phyloP scores from a whole-genome alignment of 73 alveolate genomes.

The Paraurostyla sp. region DNA sequence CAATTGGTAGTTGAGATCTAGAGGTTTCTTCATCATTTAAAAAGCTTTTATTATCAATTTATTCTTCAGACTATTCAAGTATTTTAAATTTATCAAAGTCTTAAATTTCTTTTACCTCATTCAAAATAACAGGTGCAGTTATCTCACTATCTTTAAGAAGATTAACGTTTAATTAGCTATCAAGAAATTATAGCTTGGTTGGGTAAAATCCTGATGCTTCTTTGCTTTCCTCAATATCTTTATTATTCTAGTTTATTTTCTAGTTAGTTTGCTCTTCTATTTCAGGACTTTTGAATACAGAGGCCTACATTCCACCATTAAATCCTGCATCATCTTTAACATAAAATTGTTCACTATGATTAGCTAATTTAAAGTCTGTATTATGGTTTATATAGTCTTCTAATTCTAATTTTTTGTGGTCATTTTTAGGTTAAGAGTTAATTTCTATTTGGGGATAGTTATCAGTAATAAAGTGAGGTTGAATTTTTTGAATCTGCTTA shows the following conservation, averaged over 20 bases:
- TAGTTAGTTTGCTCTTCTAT: neutral
- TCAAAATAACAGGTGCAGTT: constrained; percentile 11
- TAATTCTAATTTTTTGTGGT: neutral
- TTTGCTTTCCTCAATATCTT: neutral
- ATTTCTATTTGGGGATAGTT: too few relatives aligned
- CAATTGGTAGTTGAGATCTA: constrained; percentile 16
- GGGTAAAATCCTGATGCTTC: neutral
- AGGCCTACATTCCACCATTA: neutral
- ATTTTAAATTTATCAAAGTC: neutral
- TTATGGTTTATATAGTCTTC: neutral
- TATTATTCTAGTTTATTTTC: neutral
- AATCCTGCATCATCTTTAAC: neutral
- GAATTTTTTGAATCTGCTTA: neutral
- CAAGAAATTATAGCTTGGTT: neutral
- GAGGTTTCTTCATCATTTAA: constrained; percentile 1
- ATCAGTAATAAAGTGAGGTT: too few relatives aligned
- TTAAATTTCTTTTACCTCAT: neutral
- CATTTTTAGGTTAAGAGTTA: neutral
- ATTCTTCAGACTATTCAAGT: neutral
- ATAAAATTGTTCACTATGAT: neutral
- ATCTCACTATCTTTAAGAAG: constrained; percentile 12
- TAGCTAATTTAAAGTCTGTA: neutral
- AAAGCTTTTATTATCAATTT: neutral
- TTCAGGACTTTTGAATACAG: constrained; percentile 35
- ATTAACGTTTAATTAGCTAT: neutral